Percentiles rank a stretch among this genome's conserved stretches.
Evolutionary conservation across 2,329 filamentous ascomycete genomes (phyloP).

Genomic region (Neopestalotiopsis rosae): DNA sequence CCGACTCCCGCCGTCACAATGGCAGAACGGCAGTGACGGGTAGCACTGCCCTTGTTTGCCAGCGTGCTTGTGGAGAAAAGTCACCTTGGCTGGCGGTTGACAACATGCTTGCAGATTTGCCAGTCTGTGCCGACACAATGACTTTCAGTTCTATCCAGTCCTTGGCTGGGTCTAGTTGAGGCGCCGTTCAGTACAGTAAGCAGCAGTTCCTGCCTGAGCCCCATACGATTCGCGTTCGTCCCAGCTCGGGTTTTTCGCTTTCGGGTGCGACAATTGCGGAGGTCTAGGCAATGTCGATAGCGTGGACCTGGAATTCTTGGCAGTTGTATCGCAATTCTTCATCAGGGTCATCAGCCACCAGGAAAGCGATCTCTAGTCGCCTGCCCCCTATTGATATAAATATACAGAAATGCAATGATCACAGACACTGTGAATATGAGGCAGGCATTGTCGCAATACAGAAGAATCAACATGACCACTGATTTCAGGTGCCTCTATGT

Average conservation of each 20-base stretch:
- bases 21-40: background rate
- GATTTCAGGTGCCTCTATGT: no score
- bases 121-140: background rate
- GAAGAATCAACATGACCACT: no score
- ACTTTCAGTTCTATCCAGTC: background rate
- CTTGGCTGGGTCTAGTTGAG: background rate
- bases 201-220: background rate
- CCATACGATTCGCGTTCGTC: background rate
- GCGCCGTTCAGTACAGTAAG: background rate
- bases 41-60: background rate
- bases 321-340: background rate
- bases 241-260: background rate
- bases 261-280: constrained; percentile 7
- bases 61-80: no score
- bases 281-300: background rate
- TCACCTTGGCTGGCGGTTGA: no score
- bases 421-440: no score
- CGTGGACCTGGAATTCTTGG: background rate
- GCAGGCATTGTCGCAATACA: no score
- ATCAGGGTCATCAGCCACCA: no score
- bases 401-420: no score
- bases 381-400: no score
- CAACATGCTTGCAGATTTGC: no score
- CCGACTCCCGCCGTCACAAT: no score
- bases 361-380: no score